Evolutionary conservation across 2,329 filamentous ascomycete genomes (phyloP).

Genomic region (Clarireedia hainanense): DNA sequence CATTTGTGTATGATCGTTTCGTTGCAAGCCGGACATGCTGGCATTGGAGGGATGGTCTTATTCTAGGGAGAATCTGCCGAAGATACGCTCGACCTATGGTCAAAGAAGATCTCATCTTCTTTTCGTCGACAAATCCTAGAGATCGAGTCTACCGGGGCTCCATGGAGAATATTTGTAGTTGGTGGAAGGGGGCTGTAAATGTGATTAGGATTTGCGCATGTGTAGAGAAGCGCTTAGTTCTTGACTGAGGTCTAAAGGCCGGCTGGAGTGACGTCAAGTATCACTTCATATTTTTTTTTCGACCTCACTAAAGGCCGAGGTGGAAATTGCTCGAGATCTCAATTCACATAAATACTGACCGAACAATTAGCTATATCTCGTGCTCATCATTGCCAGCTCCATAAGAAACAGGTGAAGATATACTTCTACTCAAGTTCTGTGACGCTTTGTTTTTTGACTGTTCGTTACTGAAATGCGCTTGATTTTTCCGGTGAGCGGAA

Average conservation of each 20-base stretch:
- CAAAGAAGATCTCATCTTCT: slow-evolving; percentile 38
- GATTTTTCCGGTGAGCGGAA: slow-evolving; percentile 1
- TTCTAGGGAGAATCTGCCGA: slow-evolving; percentile 29
- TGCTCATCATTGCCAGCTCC: too few species aligned
- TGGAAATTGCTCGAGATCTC: too few species aligned
- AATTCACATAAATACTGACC: background rate
- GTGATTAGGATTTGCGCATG: background rate
- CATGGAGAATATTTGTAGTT: slow-evolving; percentile 12
- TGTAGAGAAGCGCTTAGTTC: too few species aligned
- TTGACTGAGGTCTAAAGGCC: background rate
- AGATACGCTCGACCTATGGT: slow-evolving; percentile 38
- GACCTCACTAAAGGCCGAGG: background rate
- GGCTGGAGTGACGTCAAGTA: slow-evolving; percentile 4
- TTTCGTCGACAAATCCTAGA: background rate
- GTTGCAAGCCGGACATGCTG: slow-evolving; percentile 11
- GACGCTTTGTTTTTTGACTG: background rate
- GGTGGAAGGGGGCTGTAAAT: background rate
- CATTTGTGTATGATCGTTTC: slow-evolving; percentile 11
- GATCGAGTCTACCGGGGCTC: slow-evolving; percentile 19
- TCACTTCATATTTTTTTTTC: background rate
- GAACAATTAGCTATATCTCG: too few species aligned
- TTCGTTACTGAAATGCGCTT: background rate
- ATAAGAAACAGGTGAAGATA: background rate
- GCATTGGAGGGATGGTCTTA: slow-evolving; percentile 25
- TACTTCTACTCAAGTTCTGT: background rate